A percentile compares a stretch with the other conserved stretches of the same genome.
These are phyloP conservation scores for Calonectria pseudoturangicola DNA, from an alignment of 2,329 filamentous ascomycete species.

Conservation along the genomic window DNA sequence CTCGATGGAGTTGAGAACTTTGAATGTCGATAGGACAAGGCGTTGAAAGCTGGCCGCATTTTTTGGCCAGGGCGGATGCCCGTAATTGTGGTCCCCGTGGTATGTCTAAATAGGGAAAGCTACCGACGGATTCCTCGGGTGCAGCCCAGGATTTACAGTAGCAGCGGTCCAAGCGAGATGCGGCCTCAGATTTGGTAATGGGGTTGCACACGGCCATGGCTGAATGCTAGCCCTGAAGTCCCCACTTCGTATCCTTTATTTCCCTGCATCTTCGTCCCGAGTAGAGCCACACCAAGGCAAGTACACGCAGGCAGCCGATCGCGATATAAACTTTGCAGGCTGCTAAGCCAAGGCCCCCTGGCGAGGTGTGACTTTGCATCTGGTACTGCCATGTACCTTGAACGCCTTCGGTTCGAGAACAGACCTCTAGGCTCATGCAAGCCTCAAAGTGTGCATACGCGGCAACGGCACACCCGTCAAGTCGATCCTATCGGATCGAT, in stretches of 20 bases:
- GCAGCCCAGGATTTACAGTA: too few species aligned
- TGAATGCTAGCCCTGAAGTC: background rate
- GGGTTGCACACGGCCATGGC: background rate
- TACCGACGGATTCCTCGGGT: too few species aligned
- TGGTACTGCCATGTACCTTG: conserved; percentile 3
- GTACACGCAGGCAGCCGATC: background rate
- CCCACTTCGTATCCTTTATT: background rate
- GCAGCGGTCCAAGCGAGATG: background rate
- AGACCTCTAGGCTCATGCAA: conserved; percentile 1
- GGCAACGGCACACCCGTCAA: background rate
- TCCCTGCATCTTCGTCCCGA: background rate
- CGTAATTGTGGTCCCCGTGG: background rate
- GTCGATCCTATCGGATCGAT: conserved; percentile 13
- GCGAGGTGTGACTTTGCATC: conserved; percentile 6
- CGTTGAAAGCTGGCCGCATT: background rate
- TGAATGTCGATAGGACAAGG: background rate
- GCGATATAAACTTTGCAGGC: conserved; percentile 19
- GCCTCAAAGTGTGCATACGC: conserved; percentile 3
- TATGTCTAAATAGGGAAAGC: conserved; percentile 9
- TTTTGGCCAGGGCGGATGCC: background rate
- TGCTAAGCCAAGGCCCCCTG: background rate
- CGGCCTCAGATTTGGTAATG: background rate
- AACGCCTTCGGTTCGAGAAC: background rate
- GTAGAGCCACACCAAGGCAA: background rate
- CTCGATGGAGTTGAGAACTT: background rate